phyloP scores from a whole-genome alignment of 2,329 filamentous ascomycete genomes.

The Sarocladium oryzae region DNA sequence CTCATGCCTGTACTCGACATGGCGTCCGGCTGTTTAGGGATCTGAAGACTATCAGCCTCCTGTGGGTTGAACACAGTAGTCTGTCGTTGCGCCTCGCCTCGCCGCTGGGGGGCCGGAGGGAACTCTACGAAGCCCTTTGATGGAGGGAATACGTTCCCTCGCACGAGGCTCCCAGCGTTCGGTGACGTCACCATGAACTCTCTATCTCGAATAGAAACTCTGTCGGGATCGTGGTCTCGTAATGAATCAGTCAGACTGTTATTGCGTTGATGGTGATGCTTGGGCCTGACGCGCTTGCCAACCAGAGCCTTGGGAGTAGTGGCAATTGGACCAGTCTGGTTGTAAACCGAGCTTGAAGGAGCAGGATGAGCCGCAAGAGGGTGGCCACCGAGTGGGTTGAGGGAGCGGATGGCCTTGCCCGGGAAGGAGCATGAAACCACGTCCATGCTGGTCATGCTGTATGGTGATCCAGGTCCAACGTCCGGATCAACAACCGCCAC shows the following conservation, averaged over 20 bases:
- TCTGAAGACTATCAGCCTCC: slow-evolving; percentile 16
- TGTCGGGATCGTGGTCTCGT: slow-evolving; percentile 57
- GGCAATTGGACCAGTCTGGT: slow-evolving; percentile 44
- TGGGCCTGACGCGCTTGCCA: slow-evolving; percentile 53
- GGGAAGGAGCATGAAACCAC: slow-evolving; percentile 60
- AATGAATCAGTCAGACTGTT: slow-evolving; percentile 83
- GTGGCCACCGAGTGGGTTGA: slow-evolving; percentile 33
- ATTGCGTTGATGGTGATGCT: slow-evolving; percentile 68
- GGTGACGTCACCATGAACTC: slow-evolving; percentile 57
- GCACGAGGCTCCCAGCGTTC: slow-evolving; percentile 76
- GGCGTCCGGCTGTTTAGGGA: slow-evolving; percentile 41
- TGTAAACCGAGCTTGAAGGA: slow-evolving; percentile 42
- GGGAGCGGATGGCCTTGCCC: slow-evolving; percentile 38
- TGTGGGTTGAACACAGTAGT: slow-evolving; percentile 46
- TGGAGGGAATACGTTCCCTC: slow-evolving; percentile 79
- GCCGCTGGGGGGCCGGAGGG: slow-evolving; percentile 37
- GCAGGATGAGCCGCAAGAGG: slow-evolving; percentile 50
- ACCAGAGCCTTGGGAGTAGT: slow-evolving; percentile 51
- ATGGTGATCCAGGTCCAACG: slow-evolving; percentile 37
- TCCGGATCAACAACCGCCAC: slow-evolving; percentile 16
- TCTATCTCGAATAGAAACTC: slow-evolving; percentile 43
- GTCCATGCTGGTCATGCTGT: slow-evolving; percentile 53
- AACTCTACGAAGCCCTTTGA: slow-evolving; percentile 73
- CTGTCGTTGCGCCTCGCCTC: slow-evolving; percentile 42
- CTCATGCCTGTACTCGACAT: slow-evolving; percentile 73